These are phyloP conservation scores for Periconia sp. DNA, from an alignment of 2,329 filamentous ascomycete species.

Conservation along the genomic window DNA sequence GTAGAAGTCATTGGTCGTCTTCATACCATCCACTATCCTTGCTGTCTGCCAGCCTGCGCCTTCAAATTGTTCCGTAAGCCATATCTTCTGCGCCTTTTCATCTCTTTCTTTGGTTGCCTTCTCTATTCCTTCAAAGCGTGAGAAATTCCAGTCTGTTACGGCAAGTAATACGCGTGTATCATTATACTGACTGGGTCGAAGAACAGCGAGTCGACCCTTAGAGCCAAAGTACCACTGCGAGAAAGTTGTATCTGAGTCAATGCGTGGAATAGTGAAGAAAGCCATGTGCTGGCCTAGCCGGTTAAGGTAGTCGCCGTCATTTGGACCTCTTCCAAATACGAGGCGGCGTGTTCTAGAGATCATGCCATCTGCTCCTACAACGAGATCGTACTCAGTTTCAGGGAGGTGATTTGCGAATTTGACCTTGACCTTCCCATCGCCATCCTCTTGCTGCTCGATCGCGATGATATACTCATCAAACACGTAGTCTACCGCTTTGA, in stretches of 20 bases:
- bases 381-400: constrained; percentile 26
- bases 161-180: constrained; percentile 24
- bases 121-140: constrained; percentile 26
- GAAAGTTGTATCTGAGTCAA: constrained; percentile 24
- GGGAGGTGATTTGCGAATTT: constrained; percentile 42
- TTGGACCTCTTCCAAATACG: constrained; percentile 29
- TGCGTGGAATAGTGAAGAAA: constrained; percentile 36
- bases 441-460: constrained; percentile 36
- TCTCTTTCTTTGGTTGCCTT: constrained; percentile 15
- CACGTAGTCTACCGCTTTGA: constrained; percentile 36
- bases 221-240: constrained; percentile 36
- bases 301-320: constrained; percentile 24
- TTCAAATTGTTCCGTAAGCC: constrained; percentile 34
- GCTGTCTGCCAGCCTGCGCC: constrained; percentile 48
- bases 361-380: constrained; percentile 41
- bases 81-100: constrained; percentile 24
- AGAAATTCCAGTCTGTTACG: constrained; percentile 22
- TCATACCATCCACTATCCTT: constrained; percentile 48
- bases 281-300: constrained; percentile 36
- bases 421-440: constrained; percentile 42
- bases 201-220: constrained; percentile 25
- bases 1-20: constrained; percentile 52
- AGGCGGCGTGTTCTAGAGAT: constrained; percentile 33
- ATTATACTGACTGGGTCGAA: constrained; percentile 30
- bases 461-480: constrained; percentile 39